Conservation (phyloP, 176 grass and related monocot genomes). For the Avena insularis region DNA sequence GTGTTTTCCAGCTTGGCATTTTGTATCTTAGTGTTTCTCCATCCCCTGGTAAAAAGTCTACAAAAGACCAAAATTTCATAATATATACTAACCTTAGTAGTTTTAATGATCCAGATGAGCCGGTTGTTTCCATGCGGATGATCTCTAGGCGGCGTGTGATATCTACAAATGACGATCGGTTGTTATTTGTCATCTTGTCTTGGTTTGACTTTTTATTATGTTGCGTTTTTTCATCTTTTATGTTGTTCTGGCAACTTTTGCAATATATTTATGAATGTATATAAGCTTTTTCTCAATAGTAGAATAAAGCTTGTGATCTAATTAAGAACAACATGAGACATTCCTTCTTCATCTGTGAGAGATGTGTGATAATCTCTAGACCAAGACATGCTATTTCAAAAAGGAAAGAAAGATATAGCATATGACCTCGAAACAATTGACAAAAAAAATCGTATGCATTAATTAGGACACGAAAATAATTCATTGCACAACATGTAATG, state of each 20-base stretch:
- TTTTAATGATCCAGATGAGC: not conserved
- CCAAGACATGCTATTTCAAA: not conserved
- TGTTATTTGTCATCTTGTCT: not conserved
- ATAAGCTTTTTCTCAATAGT: not conserved
- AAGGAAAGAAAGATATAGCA: not conserved
- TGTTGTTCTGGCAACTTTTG: not conserved
- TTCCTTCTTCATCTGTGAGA: not conserved
- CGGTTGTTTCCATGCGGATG: not conserved
- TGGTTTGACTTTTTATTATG: not conserved
- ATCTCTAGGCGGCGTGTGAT: not conserved
- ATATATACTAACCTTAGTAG: not conserved
- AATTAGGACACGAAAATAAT: not conserved
- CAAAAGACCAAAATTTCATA: not conserved
- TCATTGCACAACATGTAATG: not conserved
- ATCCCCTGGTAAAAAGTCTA: too few relatives aligned
- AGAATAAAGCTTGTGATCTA: not conserved
- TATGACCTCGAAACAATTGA: constrained; percentile 5
- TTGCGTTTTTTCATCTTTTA: not conserved
- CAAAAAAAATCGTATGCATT: not conserved
- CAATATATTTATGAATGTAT: not conserved
- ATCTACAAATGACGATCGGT: not conserved
- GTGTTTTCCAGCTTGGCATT: too few relatives aligned
- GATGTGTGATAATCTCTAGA: not conserved
- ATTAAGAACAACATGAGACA: too few relatives aligned
- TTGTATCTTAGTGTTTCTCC: too few relatives aligned